Evolutionary conservation across 2,329 filamentous ascomycete genomes (phyloP).

Genomic region (Colletotrichum euphorbiae): DNA sequence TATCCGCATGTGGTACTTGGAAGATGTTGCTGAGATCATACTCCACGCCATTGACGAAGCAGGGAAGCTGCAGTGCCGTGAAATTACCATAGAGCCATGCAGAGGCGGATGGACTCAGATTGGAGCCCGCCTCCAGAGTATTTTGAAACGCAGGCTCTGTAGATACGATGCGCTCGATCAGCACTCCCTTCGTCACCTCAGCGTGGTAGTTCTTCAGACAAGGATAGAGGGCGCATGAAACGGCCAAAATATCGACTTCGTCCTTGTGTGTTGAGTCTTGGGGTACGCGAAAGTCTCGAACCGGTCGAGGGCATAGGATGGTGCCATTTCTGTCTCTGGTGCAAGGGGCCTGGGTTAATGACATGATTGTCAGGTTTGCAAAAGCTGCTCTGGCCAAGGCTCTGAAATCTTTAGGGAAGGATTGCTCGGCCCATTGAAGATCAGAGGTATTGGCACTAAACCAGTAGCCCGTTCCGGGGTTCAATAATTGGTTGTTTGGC

Average conservation of each 20-base stretch:
- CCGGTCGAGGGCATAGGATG: background rate
- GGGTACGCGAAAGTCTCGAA: background rate
- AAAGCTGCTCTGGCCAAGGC: background rate
- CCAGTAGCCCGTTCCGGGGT: background rate
- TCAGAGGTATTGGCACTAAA: background rate
- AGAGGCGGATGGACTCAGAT: too few species aligned
- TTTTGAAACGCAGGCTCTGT: background rate
- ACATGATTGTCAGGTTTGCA: background rate
- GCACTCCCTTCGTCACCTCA: background rate
- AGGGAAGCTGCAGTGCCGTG: background rate
- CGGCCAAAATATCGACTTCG: background rate
- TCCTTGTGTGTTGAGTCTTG: background rate
- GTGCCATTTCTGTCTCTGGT: background rate
- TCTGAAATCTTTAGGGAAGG: background rate
- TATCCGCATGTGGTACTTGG: background rate
- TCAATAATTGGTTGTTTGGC: background rate
- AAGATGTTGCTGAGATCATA: slow-evolving; percentile 1
- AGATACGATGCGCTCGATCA: slow-evolving; percentile 1
- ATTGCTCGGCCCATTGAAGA: background rate
- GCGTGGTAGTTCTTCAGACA: slow-evolving; percentile 2
- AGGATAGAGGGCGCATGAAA: background rate
- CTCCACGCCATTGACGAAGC: background rate
- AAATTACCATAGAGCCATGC: background rate
- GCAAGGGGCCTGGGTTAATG: background rate
- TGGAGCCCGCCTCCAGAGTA: background rate